Evolutionary conservation across 129 eudicot species (phyloP), one percentile per base, ranked within the genome.

Genomic region (Artemisia annua): DNA sequence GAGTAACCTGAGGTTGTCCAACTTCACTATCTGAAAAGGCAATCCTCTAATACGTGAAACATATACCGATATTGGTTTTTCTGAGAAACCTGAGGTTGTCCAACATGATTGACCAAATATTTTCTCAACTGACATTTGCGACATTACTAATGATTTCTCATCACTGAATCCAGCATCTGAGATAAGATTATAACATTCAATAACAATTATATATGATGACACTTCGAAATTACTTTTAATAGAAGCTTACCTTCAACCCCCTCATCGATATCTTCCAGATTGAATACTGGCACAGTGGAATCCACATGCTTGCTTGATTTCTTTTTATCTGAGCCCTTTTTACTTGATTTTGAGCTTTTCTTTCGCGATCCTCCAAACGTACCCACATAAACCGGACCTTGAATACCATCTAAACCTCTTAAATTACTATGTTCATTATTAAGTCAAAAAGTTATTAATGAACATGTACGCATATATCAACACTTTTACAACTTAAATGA

Each of bases 371-470:
- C 87, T 39, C 99, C 97, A 48, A 83, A 95, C 28, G 99, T 95
- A 28, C 99, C 99, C 84, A 95, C 99, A 78, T 95, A 95, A 52
- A 95, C 99, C 18, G 99, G 99, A 56, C 99, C 99, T 95, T 95
- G 99, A 66, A 95, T 91, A 2, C 99, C 99, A 83, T 95, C 99
- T 70, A 95, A 82, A 82, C 99, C 99, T 85, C 99, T 95, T 89
- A 95, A 85, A 87, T 95, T 95, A 22, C 91, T 95, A 97, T 95
- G 87, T 76, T 19, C 50, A 39, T 11, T 61, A 48, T 63, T 11
- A 52, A 46, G 24, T 66, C 48, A 67, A 26, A 8, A 10, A 16
- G 55, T 51, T 30, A 43, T 80, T 70, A 75, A 39, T 48, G 20
- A 71, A 64, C 26, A 24, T 35, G 35, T 56, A 11, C 8, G 11